These are phyloP conservation scores for Debaryomycetaceae sp. DNA, from an alignment of 1,139 yeast genomes.

Conservation along the genomic window DNA sequence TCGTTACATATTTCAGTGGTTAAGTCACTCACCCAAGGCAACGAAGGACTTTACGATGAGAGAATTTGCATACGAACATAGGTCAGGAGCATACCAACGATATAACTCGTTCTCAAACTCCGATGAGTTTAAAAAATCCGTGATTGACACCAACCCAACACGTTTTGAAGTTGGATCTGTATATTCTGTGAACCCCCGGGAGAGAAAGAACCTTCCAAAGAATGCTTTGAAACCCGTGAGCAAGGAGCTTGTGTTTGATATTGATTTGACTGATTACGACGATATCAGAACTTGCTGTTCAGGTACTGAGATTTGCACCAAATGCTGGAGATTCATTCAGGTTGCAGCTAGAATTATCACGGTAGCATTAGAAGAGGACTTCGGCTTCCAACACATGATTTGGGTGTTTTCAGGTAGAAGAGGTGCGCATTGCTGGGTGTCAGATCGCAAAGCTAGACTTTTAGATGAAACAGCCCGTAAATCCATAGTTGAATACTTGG, in stretches of 20 bases:
- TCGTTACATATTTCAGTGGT: constrained; percentile 77
- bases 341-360: constrained; percentile 80
- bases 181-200: constrained; percentile 80
- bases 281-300: constrained; percentile 90
- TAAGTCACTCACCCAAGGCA: constrained; percentile 78
- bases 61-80: constrained; percentile 89
- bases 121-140: constrained; percentile 75
- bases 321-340: constrained; percentile 94
- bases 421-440: constrained; percentile 99
- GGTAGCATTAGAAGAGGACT: constrained; percentile 72
- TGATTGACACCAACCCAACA: constrained; percentile 71
- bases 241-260: constrained; percentile 92
- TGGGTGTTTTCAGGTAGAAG: constrained; percentile 99
- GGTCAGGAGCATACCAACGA: constrained; percentile 84
- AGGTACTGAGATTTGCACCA: constrained; percentile 78
- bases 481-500: constrained; percentile 80
- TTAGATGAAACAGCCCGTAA: constrained; percentile 72
- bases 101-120: constrained; percentile 70
- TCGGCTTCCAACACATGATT: constrained; percentile 79
- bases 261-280: constrained; percentile 96
- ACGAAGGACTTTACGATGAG: constrained; percentile 75
- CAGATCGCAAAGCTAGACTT: constrained; percentile 76
- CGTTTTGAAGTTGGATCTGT: constrained; percentile 97
- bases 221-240: constrained; percentile 74
- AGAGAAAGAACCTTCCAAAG: constrained; percentile 76